A percentile compares a stretch with the other conserved stretches of the same genome.
These are phyloP conservation scores for Candida mattraensis DNA, from an alignment of 805 yeast species.

Conservation along the genomic window DNA sequence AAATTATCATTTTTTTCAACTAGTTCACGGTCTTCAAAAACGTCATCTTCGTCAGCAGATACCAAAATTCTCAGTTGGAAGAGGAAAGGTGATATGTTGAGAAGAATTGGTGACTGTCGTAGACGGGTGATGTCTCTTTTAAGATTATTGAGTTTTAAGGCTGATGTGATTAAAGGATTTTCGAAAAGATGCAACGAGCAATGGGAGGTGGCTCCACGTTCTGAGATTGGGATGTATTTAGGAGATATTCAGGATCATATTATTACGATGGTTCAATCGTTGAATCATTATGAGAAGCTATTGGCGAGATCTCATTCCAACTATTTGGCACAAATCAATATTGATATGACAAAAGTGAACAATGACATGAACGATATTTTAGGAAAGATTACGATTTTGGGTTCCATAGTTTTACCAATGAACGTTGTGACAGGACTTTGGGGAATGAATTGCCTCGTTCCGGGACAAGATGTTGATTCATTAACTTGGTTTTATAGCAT, in stretches of 20 bases:
- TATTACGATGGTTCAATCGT: slow-evolving; percentile 93
- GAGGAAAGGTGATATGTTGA: slow-evolving; percentile 89
- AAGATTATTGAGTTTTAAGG: slow-evolving; percentile 84
- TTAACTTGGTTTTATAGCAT: slow-evolving; percentile 67
- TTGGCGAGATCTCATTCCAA: slow-evolving; percentile 95
- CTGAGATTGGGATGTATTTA: slow-evolving; percentile 89
- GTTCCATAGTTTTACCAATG: slow-evolving; percentile 93
- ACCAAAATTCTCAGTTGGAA: slow-evolving; percentile 69
- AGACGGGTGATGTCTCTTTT: slow-evolving; percentile 90
- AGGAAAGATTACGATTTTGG: slow-evolving; percentile 88
- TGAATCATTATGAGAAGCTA: slow-evolving; percentile 92
- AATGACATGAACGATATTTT: slow-evolving; percentile 96
- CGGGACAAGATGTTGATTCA: slow-evolving; percentile 76
- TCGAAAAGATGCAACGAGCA: slow-evolving; percentile 87
- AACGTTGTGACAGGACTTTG: slow-evolving; percentile 94
- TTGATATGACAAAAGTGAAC: slow-evolving; percentile 96
- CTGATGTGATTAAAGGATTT: slow-evolving; percentile 96
- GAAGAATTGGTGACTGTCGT: slow-evolving; percentile 93
- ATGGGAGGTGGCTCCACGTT: slow-evolving; percentile 74
- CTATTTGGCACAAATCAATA: slow-evolving; percentile 93
- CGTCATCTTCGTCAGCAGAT: slow-evolving; percentile 37
- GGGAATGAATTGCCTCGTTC: slow-evolving; percentile 98
- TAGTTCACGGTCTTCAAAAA: slow-evolving; percentile 19
- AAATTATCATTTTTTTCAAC: slow-evolving; percentile 20
- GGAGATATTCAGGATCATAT: slow-evolving; percentile 98